Evolutionary conservation across 306 rosid species (phyloP).

Genomic region (Rosa chinensis): DNA sequence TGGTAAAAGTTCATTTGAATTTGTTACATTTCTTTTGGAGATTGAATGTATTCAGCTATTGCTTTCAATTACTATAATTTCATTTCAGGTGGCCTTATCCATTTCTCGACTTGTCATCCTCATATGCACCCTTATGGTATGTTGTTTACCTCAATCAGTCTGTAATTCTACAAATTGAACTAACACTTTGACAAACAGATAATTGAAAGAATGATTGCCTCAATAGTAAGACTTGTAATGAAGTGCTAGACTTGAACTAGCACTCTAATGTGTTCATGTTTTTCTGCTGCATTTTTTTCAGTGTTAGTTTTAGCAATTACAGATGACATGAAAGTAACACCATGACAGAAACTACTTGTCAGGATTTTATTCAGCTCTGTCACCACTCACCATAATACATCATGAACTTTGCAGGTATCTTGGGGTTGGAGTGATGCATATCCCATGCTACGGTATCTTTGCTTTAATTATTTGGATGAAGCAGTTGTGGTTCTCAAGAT

Average conservation of each 20-base stretch:
- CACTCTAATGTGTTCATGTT: not conserved
- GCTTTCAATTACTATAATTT: not conserved
- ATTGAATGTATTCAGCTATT: not conserved
- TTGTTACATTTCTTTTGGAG: conserved; percentile 9
- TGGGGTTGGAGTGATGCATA: conserved; percentile 64
- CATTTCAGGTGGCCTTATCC: conserved; percentile 93
- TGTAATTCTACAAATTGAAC: not conserved
- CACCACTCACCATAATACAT: not conserved
- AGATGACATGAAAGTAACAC: conserved; percentile 14
- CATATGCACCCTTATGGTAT: conserved; percentile 84
- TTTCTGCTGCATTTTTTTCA: not conserved
- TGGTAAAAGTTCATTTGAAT: conserved; percentile 47
- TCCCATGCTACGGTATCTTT: conserved; percentile 70
- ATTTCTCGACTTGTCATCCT: conserved; percentile 82
- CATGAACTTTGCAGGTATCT: conserved; percentile 58
- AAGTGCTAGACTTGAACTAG: not conserved
- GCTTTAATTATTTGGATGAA: conserved; percentile 63
- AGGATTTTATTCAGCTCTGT: conserved; percentile 7
- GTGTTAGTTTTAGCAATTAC: not conserved
- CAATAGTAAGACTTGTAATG: not conserved
- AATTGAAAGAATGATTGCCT: not conserved
- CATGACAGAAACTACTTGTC: not conserved
- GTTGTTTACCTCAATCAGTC: conserved; percentile 10
- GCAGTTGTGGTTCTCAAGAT: conserved; percentile 46
- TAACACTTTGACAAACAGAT: not conserved